Conservation (phyloP, 805 yeast species). For the Metschnikowia vanudenii region DNA sequence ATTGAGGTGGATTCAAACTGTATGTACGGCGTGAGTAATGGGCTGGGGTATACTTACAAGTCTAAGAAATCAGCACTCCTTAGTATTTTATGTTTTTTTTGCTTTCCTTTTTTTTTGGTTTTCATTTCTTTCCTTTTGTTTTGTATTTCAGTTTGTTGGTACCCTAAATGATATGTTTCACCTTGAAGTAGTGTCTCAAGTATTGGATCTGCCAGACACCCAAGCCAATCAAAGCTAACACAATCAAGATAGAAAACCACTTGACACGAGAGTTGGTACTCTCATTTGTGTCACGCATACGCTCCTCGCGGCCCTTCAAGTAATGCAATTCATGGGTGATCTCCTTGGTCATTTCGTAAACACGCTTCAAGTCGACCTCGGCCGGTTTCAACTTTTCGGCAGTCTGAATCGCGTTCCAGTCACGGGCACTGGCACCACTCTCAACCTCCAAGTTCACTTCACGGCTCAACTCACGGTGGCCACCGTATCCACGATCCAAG, state of each 20-base stretch:
- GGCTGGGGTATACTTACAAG: too few relatives aligned
- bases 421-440: slow-evolving; percentile 95
- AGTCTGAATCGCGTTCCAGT: slow-evolving; percentile 94
- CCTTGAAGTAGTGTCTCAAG: slow-evolving; percentile 87
- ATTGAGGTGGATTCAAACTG: too few relatives aligned
- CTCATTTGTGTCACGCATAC: slow-evolving; percentile 95
- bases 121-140: neutral
- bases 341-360: slow-evolving; percentile 85
- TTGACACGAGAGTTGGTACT: slow-evolving; percentile 91
- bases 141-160: neutral
- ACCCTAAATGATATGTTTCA: slow-evolving; percentile 67
- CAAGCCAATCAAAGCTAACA: slow-evolving; percentile 67
- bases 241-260: slow-evolving; percentile 72
- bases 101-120: neutral
- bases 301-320: slow-evolving; percentile 82
- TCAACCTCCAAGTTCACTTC: slow-evolving; percentile 88
- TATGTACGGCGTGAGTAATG: too few relatives aligned
- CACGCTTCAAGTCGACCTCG: slow-evolving; percentile 83
- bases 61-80: too few relatives aligned
- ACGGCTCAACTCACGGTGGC: slow-evolving; percentile 47
- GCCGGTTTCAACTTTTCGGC: slow-evolving; percentile 90
- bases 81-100: neutral
- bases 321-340: slow-evolving; percentile 76
- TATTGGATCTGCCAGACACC: slow-evolving; percentile 94
- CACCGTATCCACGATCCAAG: slow-evolving; percentile 21